phyloP scores from a whole-genome alignment of 345 rosid genomes.

The Lepidium aucheri region DNA sequence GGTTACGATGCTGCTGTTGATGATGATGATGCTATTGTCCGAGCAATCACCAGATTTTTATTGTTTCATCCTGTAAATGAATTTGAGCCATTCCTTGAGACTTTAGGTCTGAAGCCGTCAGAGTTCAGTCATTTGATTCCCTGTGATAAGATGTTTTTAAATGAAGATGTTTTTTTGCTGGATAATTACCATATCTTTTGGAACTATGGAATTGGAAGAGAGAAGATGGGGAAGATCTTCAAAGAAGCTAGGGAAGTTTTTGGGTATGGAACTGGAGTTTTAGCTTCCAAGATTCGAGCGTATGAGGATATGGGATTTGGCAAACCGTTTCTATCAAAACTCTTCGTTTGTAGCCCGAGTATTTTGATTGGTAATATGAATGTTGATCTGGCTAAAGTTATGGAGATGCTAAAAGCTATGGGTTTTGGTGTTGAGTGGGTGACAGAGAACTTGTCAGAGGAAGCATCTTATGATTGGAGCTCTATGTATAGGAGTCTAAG shows the following conservation, averaged over 20 bases:
- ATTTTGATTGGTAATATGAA: slow-evolving; percentile 43
- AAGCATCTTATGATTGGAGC: slow-evolving; percentile 45
- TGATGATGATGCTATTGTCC: slow-evolving; percentile 21
- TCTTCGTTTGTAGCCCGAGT: slow-evolving; percentile 40
- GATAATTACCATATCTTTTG: slow-evolving; percentile 56
- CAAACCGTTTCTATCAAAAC: slow-evolving; percentile 31
- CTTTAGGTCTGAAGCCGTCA: slow-evolving; percentile 46
- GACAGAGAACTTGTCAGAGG: slow-evolving; percentile 33
- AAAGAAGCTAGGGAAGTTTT: slow-evolving; percentile 52
- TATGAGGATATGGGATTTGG: slow-evolving; percentile 53
- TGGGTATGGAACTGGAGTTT: slow-evolving; percentile 34
- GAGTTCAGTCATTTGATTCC: slow-evolving; percentile 48
- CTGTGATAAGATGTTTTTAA: slow-evolving; percentile 41
- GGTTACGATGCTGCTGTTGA: slow-evolving; percentile 10
- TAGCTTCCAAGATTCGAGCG: slow-evolving; percentile 45
- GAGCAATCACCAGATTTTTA: slow-evolving; percentile 36
- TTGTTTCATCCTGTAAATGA: slow-evolving; percentile 73
- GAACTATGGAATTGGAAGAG: slow-evolving; percentile 39
- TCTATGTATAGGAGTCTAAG: slow-evolving; percentile 35
- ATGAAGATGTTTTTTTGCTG: slow-evolving; percentile 54
- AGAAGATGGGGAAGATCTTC: slow-evolving; percentile 52
- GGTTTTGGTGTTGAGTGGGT: slow-evolving; percentile 47
- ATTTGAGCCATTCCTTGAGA: slow-evolving; percentile 78
- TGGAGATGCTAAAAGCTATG: slow-evolving; percentile 37
- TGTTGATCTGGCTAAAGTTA: slow-evolving; percentile 34